Evolutionary conservation across 768 basidiomycete species (phyloP), one percentile per base, ranked within the genome.

Genomic region (Ramaria rubella): DNA sequence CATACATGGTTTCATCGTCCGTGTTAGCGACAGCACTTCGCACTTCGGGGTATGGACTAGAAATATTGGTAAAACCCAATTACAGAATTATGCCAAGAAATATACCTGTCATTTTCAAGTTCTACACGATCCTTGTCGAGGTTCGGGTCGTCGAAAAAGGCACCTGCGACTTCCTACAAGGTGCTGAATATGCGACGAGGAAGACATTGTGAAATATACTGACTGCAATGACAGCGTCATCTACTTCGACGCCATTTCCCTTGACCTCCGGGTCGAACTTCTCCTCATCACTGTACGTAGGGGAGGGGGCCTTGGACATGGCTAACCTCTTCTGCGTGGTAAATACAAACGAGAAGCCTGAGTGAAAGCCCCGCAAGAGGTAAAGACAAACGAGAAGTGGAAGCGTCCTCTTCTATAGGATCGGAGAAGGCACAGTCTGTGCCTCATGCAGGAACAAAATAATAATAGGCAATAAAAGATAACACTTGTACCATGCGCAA

Each of bases 11-110:
- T 33, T 79, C 78, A 66, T 87, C 86, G 63, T 88, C 87, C 2
- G 82, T 83, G 64, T 84, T 85, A 52, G 83, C 79, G 19, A 86
- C 85, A 45, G 81, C 81, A 43, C 83, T 81, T 27, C 83, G 78
- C 24, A 86, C 85, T 62, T 86, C 85, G n/a, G 83, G 81, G 63
- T 86, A 86, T 5, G 85, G 83, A 1, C 80, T 49, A 56, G 42
- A 21, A 53, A 48, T 17, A 36, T 53, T 53, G 14, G 36, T 30
- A 14, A 24, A 29, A 5, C 30, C 63, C 60, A 7, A 62, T 60
- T 23, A 19, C 3, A 3, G 64, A 31, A 5, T 30, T 23, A 42
- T 29, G 23, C 23, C 24, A 15, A 54, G 21, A 14, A 31, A 33
- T 61, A 48, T 60, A 75, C 75, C 52, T 56, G 19, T 56, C 55